Evolutionary conservation across 2,329 filamentous ascomycete species (phyloP), one percentile per base, ranked within the genome.

Genomic region (Fonsecaea pedrosoi): DNA sequence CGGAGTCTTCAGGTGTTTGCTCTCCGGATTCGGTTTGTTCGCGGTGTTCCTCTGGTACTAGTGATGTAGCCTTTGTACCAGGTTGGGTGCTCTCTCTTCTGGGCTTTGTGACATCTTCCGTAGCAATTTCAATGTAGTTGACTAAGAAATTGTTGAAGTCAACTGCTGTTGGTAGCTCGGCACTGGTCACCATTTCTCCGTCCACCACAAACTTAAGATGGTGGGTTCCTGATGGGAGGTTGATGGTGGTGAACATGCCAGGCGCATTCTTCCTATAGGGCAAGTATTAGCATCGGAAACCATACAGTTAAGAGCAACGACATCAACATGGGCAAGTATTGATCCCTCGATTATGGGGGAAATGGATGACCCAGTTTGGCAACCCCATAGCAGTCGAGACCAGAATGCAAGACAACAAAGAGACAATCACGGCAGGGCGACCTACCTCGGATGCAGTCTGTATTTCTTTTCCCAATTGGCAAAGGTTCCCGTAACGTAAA

Each of bases 131-230:
- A 75, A 99, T 92, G 77, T 98, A 99, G 80, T 99, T 99, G 79
- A 99, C 94, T 18, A 99, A 84, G 76, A 97, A 96, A 81, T 98
- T 98, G 71, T 93, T 96, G 78, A 96, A 97, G 78, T 99, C 95
- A 66, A 99, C 95, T 1, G 95, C 96, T 0, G 95, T 98, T 13
- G 95, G 94, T 63, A 97, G 84, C 70, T 91, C 88, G 67, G 91
- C 89, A 15, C 92, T 95, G 13, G 93, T 95, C 76, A 90, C 87
- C 92, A 97, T 97, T 75, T 94, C 90, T 66, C 91, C 92, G 80
- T 98, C 94, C 59, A 97, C 93, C 72, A 99, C 86, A 81, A 98
- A 99, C 76, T 96, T 94, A 75, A 99, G 85, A 82, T 99, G 95
- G 77, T 99, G 94, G 4, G 95, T 99, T 72, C 95, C 95, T 3